Evolutionary conservation across 257 asterid species (phyloP), one percentile per base, ranked within the genome.

Genomic region (Henckelia pumila): DNA sequence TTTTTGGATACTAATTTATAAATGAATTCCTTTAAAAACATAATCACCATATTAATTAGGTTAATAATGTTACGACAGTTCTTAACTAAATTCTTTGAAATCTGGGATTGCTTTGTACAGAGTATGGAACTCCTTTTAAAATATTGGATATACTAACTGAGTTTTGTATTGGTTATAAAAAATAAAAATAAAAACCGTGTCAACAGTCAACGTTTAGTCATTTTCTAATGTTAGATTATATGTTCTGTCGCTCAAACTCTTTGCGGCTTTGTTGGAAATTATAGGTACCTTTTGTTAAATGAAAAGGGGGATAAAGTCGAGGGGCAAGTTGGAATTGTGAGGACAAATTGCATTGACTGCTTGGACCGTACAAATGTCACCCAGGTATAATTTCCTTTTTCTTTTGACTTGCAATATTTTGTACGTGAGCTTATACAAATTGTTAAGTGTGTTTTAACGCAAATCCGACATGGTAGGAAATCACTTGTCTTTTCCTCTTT

Each of bases 291-390:
- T 63, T 81, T 94, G 74, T 68, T 84, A 68, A 88, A 87, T 81
- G 96, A 87, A 53, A 89, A 85, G 71, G 93, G 89, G 56, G 91
- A 91, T 81, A 94, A 88, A 73, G 88, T 85, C 66, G 84, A 85
- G 78, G 74, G 71, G 66, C 99, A 94, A 78, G 70, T 71, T 57
- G 99, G 99, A 79, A 85, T 91, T 73, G 92, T 91, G 52, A 86
- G 97, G 82, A 84, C 95, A 73, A 94, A 94, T 71, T 94, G 96
- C 79, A 78, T 94, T 52, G 99, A 91, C 72, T 91, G 97, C 80
- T 85, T 94, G 78, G 99, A 94, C 85, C 95, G 97, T 28, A 94
- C 99, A 61, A 94, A 94, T 87, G 99, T 94, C 67, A 94, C 97
- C 64, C 97, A 94, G 95, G 99, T 91, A 55, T 26, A 26, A 26